Conservation (phyloP, 192 early-diverging fungal genomes). For the Paraglomus occultum region DNA sequence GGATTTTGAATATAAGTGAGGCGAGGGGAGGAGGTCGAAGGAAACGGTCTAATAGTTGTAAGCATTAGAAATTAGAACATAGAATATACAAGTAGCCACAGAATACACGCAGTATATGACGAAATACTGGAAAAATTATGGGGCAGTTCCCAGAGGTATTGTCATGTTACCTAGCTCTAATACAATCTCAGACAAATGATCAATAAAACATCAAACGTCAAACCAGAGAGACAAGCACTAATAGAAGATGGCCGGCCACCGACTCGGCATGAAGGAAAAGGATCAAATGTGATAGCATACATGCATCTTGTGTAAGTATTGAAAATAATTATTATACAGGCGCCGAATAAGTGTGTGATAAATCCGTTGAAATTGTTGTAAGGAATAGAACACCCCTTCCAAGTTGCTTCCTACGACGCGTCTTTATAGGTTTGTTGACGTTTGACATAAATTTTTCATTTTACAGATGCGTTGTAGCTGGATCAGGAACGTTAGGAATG, state of each 20-base stretch:
- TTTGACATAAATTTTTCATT: not conserved
- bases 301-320: conserved; percentile 21
- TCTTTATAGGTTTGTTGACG: not conserved
- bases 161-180: not conserved
- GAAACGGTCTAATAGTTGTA: too few relatives aligned
- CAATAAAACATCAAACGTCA: not conserved
- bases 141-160: not conserved
- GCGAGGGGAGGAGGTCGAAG: too few relatives aligned
- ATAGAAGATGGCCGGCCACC: not conserved
- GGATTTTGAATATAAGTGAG: too few relatives aligned
- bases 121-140: not conserved
- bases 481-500: conserved; percentile 58
- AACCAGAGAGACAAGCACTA: not conserved
- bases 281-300: conserved; percentile 25
- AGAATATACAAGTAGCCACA: too few relatives aligned
- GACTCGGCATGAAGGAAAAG: not conserved
- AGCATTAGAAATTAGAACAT: too few relatives aligned
- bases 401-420: not conserved
- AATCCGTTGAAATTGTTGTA: not conserved
- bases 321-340: not conserved
- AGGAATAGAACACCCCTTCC: not conserved
- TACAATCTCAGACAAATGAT: not conserved
- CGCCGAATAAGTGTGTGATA: too few relatives aligned
- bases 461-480: conserved; percentile 58
- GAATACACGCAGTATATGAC: not conserved